Conservation (phyloP, 352 stramenopile genomes). For the Pythium dissotocum region DNA sequence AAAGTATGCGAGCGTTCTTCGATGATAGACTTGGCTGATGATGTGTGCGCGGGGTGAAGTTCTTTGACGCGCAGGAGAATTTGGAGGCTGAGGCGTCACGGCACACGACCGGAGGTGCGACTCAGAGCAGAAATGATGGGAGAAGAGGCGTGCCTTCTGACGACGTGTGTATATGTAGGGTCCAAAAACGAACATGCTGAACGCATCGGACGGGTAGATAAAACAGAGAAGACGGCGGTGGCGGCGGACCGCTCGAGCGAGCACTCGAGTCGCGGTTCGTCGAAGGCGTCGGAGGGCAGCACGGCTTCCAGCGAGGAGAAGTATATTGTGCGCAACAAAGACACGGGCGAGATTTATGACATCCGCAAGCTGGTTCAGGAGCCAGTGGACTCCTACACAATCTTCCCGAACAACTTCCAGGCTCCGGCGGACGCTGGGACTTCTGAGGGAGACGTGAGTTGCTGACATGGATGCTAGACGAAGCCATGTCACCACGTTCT, state of each 20-base stretch:
- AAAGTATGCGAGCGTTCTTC: too few species aligned
- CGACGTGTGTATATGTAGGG: neutral
- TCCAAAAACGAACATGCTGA: constrained; percentile 1
- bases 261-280: constrained; percentile 17
- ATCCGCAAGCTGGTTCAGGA: constrained; percentile 64
- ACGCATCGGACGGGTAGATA: neutral
- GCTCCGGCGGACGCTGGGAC: constrained; percentile 16
- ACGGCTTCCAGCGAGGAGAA: constrained; percentile 46
- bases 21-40: neutral
- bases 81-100: constrained; percentile 37
- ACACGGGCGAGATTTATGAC: constrained; percentile 80
- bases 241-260: neutral
- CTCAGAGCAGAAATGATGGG: too few species aligned
- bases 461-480: neutral
- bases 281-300: constrained; percentile 15
- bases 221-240: constrained; percentile 13
- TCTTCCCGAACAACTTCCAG: constrained; percentile 75
- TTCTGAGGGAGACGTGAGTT: constrained; percentile 36
- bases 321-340: constrained; percentile 80
- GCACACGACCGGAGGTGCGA: constrained; percentile 5
- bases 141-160: neutral
- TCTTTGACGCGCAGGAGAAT: constrained; percentile 70
- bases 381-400: constrained; percentile 67
- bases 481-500: neutral
- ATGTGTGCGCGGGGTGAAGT: constrained; percentile 33